Percentiles rank a stretch among this genome's conserved stretches.
Conservation (phyloP, 148 eudicot species). For the Vaccinium corymbosum region DNA sequence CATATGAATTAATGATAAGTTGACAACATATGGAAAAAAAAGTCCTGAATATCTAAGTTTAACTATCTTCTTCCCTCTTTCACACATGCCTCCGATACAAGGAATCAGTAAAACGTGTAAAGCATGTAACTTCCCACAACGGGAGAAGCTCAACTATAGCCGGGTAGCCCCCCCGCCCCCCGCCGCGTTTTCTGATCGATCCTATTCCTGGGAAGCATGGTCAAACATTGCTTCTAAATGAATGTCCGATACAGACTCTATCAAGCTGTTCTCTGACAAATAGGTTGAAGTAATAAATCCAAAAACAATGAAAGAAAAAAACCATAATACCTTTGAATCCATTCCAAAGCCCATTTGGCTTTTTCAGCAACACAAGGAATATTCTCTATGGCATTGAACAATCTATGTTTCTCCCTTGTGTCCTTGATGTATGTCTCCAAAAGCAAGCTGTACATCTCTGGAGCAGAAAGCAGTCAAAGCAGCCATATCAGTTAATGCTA, state of each 20-base stretch:
- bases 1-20: too few relatives aligned
- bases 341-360: conserved; percentile 76
- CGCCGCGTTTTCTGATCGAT: too few relatives aligned
- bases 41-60: too few relatives aligned
- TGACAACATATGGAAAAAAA: too few relatives aligned
- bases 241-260: not conserved
- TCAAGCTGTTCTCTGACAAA: not conserved
- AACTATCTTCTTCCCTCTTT: too few relatives aligned
- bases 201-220: too few relatives aligned
- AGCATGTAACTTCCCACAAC: too few relatives aligned
- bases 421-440: conserved; percentile 73
- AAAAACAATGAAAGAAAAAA: not conserved
- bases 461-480: conserved; percentile 5
- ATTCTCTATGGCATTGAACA: conserved; percentile 75
- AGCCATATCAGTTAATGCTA: conserved; percentile 4
- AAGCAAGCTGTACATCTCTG: conserved; percentile 88
- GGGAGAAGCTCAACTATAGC: too few relatives aligned
- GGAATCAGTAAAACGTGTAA: too few relatives aligned
- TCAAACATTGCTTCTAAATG: not conserved
- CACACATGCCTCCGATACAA: too few relatives aligned
- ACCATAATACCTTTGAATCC: conserved; percentile 58
- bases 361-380: conserved; percentile 69
- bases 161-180: too few relatives aligned
- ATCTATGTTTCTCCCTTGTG: conserved; percentile 57
- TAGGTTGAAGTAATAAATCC: not conserved